Base-by-base conservation (phyloP, 768 basidiomycete genomes). In the Suillus subluteus region DNA sequence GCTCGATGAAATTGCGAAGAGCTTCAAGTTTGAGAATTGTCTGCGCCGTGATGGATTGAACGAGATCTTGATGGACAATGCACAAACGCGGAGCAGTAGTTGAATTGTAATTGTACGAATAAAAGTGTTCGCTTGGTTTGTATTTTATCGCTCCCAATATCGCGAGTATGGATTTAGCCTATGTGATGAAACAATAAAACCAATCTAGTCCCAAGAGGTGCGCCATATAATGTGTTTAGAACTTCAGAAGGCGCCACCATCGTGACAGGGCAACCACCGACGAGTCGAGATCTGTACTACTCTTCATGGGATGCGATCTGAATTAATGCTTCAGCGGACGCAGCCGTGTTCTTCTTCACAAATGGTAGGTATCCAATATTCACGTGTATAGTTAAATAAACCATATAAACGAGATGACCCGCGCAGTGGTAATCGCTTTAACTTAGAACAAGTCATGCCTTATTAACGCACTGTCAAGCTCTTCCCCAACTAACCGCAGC, bases 21-120 rank as follows among this genome's bases (percentile, higher is more conserved):
- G 90, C 75, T 94, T 95, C 81, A 82, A 81, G 74, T 90, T 88
- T 70, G 87, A 87, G 61, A 82, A 87, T 63, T 95, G 92, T 77
- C 71, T 85, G 73, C 86, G 88, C 78, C 79, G 93, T 55, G 88
- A 89, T 26, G 87, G 85, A 37, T 75, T 95, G 71, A 91, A 91
- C 73, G 78, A 77, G 67, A 82, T 87, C 61, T 72, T 88, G 73
- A 81, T 76, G 35, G 82, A 78, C 43, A 82, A 81, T 65, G 82
- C 83, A 35, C 69, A 66, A 16, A 62, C 23, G 58, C 41, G 2
- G 41, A 50, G n/a, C 50, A 68, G 30, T 72, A 44, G 59, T 61
- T 61, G 26, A 43, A 21, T 32, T 63, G 4, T 40, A 44, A 15
- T 41, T 30, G 58, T 23, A 59, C 6, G 4, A 5, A 41, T 6